Conservation (phyloP, 2,329 filamentous ascomycete species). For the Penicillium hordei region DNA sequence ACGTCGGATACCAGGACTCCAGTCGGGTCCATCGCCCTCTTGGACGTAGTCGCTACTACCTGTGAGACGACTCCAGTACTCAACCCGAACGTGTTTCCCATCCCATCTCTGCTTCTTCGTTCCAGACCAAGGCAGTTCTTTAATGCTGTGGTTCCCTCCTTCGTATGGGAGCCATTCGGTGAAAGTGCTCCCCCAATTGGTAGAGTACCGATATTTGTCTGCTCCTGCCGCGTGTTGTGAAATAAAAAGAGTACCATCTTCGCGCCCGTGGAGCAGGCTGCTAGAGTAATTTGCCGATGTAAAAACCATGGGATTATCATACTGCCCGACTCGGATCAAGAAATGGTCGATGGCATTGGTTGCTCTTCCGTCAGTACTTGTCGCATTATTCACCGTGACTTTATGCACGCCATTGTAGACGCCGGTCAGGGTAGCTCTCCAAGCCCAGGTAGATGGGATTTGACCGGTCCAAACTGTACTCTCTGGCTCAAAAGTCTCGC, state of each 20-base stretch:
- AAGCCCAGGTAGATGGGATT: constrained; percentile 56
- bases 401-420: constrained; percentile 63
- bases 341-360: constrained; percentile 61
- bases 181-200: constrained; percentile 61
- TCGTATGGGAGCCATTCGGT: constrained; percentile 59
- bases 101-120: constrained; percentile 58
- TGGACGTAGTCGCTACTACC: constrained; percentile 62
- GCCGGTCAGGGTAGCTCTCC: constrained; percentile 53
- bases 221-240: constrained; percentile 63
- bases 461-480: constrained; percentile 48
- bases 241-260: constrained; percentile 49
- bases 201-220: constrained; percentile 62
- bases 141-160: constrained; percentile 52
- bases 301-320: constrained; percentile 61
- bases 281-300: constrained; percentile 60
- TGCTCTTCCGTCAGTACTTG: constrained; percentile 42
- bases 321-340: constrained; percentile 59
- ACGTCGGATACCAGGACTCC: constrained; percentile 39
- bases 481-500: constrained; percentile 42
- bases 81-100: constrained; percentile 62
- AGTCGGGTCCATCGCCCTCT: constrained; percentile 54
- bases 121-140: constrained; percentile 57
- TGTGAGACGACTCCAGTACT: constrained; percentile 61
- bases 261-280: constrained; percentile 50
- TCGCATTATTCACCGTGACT: constrained; percentile 57